These are phyloP conservation scores for Metschnikowia chrysomelidarum DNA, from an alignment of 805 yeast genomes.

Conservation along the genomic window DNA sequence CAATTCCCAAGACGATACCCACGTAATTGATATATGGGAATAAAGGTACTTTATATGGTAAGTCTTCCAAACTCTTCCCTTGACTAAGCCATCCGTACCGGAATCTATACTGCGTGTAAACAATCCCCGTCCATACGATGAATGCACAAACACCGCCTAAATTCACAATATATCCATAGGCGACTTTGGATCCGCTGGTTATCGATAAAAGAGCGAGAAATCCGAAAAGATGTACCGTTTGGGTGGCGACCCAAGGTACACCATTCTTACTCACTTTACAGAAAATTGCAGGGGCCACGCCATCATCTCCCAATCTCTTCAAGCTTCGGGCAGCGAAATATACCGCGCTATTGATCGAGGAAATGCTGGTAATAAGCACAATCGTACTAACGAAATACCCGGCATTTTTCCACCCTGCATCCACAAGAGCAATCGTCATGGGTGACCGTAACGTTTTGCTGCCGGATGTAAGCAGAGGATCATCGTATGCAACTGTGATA, in stretches of 20 bases:
- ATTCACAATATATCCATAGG: slow-evolving; percentile 21
- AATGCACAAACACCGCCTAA: slow-evolving; percentile 23
- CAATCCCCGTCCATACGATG: slow-evolving; percentile 24
- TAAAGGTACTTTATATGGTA: slow-evolving; percentile 19
- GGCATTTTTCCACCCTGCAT: slow-evolving; percentile 16
- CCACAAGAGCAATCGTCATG: slow-evolving; percentile 15
- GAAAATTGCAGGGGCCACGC: slow-evolving; percentile 13
- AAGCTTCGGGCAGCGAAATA: slow-evolving; percentile 12
- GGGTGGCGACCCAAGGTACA: slow-evolving; percentile 16
- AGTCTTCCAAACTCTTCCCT: slow-evolving; percentile 14
- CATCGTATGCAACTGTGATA: slow-evolving; percentile 7
- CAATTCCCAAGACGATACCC: slow-evolving; percentile 16
- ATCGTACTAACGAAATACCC: slow-evolving; percentile 15
- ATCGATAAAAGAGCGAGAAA: slow-evolving; percentile 21
- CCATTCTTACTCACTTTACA: slow-evolving; percentile 12
- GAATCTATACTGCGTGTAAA: slow-evolving; percentile 20
- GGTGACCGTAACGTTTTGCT: slow-evolving; percentile 15
- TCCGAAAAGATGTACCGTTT: slow-evolving; percentile 18
- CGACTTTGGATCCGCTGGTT: slow-evolving; percentile 18
- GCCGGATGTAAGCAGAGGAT: slow-evolving; percentile 8
- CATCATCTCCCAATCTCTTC: slow-evolving; percentile 13
- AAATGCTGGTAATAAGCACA: slow-evolving; percentile 12
- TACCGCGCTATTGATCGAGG: slow-evolving; percentile 15
- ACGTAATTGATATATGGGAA: slow-evolving; percentile 19
- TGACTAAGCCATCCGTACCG: slow-evolving; percentile 22